Conservation (phyloP, 495 filamentous ascomycete genomes). For the Talaromyces adpressus region DNA sequence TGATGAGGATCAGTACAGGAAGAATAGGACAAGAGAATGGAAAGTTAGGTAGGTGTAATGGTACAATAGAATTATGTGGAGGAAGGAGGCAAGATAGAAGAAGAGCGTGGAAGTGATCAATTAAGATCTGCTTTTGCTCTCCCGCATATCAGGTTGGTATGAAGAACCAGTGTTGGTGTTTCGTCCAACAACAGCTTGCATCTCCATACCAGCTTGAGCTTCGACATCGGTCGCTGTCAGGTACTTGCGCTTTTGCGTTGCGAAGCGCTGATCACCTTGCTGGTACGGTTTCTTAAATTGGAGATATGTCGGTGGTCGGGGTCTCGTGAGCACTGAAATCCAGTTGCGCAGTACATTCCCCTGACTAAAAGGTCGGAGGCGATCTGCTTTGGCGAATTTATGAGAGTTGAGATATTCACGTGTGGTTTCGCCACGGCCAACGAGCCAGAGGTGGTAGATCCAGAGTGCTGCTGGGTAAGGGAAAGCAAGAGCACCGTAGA, state of each 20-base stretch:
- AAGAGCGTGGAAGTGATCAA: background rate
- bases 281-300: constrained; percentile 73
- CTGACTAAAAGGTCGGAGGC: constrained; percentile 86
- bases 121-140: background rate
- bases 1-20: background rate
- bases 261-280: constrained; percentile 80
- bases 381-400: constrained; percentile 86
- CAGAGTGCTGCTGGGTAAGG: constrained; percentile 80
- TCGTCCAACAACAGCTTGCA: constrained; percentile 41
- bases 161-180: background rate
- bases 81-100: background rate
- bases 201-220: constrained; percentile 51
- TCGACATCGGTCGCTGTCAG: constrained; percentile 42
- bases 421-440: constrained; percentile 87
- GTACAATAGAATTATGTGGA: background rate
- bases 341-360: constrained; percentile 71
- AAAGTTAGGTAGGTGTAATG: background rate
- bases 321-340: constrained; percentile 71
- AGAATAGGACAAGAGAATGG: background rate
- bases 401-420: constrained; percentile 92
- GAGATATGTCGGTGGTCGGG: constrained; percentile 83
- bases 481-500: constrained; percentile 67
- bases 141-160: background rate
- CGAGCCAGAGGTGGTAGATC: constrained; percentile 85
- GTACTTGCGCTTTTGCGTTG: constrained; percentile 49